Base-by-base conservation (phyloP, 202 grass and related monocot species). In the Hordeum pubiflorum region DNA sequence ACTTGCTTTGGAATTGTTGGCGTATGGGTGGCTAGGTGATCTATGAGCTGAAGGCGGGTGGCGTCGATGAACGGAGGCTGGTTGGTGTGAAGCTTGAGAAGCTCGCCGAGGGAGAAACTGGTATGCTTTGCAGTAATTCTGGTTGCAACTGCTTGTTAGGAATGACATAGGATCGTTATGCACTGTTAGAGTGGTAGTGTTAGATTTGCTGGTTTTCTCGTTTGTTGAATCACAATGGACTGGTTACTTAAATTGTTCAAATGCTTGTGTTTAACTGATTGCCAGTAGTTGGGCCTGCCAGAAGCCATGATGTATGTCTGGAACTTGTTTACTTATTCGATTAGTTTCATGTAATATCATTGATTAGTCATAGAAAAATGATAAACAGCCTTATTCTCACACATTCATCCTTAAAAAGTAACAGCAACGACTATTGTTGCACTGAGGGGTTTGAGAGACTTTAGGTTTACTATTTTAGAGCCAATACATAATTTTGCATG, bases 31-130 rank as follows among this genome's bases (percentile, higher is more conserved):
- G 38, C 9, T 81, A 99, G 96, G 91, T 99, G 33, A 96, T 99
- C 78, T 99, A 99, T 75, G 96, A 99, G 85, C 87, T 99, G 54
- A 99, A 99, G 80, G 96, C 96, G 2, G 96, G 96, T 34, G 96
- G 96, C 13, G 90, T 99, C 1, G 96, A 99, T 70, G 92, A 99
- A 78, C 85, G 96, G 65, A 85, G 96, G 46, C 79, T 99, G 74
- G 92, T 99, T 2, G 96, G 96, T n/a, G 90, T 93, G 7, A 95
- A 99, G 81, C 76, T 99, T 34, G 96, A 99, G 89, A 99, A 99
- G 77, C 89, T 99, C 59, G 96, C 96, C 10, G 96, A 99, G 80
- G 96, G 96, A 59, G 96, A 99, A 62, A 86, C 91, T 55, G 95
- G 92, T 98, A 91, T n/a, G 58, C 8, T 10, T 8, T 63, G 1